phyloP scores from a whole-genome alignment of 257 asterid genomes.

The Solanum chiquidenum region DNA sequence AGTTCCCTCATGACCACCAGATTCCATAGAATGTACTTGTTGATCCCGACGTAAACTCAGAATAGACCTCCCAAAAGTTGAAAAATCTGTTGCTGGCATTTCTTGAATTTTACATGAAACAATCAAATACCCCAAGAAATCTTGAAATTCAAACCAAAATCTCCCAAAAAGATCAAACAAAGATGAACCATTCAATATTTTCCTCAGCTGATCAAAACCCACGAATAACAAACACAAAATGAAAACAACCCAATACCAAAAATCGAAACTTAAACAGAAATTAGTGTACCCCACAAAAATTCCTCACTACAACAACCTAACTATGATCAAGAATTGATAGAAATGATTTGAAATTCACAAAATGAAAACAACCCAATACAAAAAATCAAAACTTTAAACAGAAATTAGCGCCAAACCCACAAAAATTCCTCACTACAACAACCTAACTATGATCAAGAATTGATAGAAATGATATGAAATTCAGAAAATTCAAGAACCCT shows the following conservation, averaged over 20 bases:
- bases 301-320: neutral
- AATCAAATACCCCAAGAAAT: neutral
- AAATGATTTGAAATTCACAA: neutral
- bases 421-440: neutral
- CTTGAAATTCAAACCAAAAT: neutral
- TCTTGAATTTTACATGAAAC: neutral
- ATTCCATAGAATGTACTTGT: conserved; percentile 42
- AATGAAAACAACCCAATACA: neutral
- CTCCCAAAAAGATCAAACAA: neutral
- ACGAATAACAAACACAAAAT: neutral
- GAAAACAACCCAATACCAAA: neutral
- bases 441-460: neutral
- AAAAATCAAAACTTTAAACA: neutral
- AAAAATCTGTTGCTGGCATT: conserved; percentile 5
- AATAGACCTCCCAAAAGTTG: conserved; percentile 23
- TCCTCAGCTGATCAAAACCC: neutral
- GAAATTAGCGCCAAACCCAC: neutral
- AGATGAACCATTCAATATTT: neutral
- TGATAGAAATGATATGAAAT: neutral
- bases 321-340: neutral
- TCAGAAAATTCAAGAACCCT: neutral
- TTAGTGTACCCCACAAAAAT: neutral
- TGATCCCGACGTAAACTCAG: conserved; percentile 37
- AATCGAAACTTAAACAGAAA: neutral
- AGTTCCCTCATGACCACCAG: conserved; percentile 14